These are phyloP conservation scores for Pseudocercospora ulei DNA, from an alignment of 2,329 filamentous ascomycete genomes.

Conservation along the genomic window DNA sequence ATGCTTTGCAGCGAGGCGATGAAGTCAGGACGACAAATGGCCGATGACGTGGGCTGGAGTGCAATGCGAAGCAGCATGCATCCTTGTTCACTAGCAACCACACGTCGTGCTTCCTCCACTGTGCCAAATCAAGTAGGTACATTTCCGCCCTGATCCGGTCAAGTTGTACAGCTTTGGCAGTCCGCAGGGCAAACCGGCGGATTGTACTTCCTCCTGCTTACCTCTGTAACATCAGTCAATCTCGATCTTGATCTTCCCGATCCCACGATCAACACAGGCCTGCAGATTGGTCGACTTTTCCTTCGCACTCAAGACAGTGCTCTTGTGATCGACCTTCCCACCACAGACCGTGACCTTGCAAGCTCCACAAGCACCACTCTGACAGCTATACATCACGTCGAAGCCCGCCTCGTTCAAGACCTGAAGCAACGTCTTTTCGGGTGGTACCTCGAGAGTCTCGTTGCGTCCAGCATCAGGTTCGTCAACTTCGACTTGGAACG, in stretches of 20 bases:
- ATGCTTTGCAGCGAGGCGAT: background rate
- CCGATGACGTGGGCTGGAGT: too few species aligned
- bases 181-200: too few species aligned
- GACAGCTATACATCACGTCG: conserved; percentile 39
- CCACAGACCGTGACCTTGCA: conserved; percentile 36
- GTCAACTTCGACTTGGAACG: conserved; percentile 49
- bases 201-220: too few species aligned
- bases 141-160: conserved; percentile 2
- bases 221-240: too few species aligned
- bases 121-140: too few species aligned
- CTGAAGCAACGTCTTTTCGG: conserved; percentile 38
- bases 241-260: conserved; percentile 30
- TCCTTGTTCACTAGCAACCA: background rate
- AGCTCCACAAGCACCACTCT: conserved; percentile 40
- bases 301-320: conserved; percentile 35
- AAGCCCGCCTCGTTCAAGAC: conserved; percentile 38
- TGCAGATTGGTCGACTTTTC: conserved; percentile 36
- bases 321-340: conserved; percentile 37
- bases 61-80: background rate
- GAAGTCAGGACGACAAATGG: too few species aligned
- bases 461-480: conserved; percentile 31
- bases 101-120: conserved; percentile 5
- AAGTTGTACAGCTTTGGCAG: too few species aligned
- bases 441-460: conserved; percentile 40
- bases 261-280: conserved; percentile 34